Percentiles rank a stretch among this genome's conserved stretches.
These are phyloP conservation scores for Paracoccidioides lutzii DNA, from an alignment of 2,329 filamentous ascomycete genomes.

Conservation along the genomic window DNA sequence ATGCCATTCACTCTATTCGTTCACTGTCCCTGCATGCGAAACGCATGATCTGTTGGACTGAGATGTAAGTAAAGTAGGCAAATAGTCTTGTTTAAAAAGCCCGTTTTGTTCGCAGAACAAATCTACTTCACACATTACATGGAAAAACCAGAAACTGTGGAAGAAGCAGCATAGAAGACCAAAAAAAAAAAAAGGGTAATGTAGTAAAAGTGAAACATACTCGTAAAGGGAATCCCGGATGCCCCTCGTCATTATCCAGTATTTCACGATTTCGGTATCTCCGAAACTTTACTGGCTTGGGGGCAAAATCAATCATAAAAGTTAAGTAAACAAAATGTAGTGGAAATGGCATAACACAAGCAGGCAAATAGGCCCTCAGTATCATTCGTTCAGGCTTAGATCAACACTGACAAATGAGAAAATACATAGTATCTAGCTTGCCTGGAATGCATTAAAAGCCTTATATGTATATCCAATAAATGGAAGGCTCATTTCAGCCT, in stretches of 20 bases:
- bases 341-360: background rate
- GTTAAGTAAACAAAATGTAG: background rate
- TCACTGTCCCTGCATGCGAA: background rate
- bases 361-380: background rate
- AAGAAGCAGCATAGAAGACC: background rate
- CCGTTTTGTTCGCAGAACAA: background rate
- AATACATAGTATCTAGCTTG: conserved; percentile 16
- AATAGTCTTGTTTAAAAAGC: background rate
- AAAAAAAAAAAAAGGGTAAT: background rate
- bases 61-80: background rate
- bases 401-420: background rate
- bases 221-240: background rate
- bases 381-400: background rate
- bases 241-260: background rate
- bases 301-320: background rate
- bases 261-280: background rate
- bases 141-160: background rate
- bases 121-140: background rate
- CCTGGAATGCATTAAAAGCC: conserved; percentile 63
- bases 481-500: conserved; percentile 87
- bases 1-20: too few species aligned
- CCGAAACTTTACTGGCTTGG: background rate
- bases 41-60: background rate
- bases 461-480: conserved; percentile 98
- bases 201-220: background rate